Evolutionary conservation across 1,139 yeast species (phyloP).

Genomic region (Hyphopichia wangnamkhiaoensis): DNA sequence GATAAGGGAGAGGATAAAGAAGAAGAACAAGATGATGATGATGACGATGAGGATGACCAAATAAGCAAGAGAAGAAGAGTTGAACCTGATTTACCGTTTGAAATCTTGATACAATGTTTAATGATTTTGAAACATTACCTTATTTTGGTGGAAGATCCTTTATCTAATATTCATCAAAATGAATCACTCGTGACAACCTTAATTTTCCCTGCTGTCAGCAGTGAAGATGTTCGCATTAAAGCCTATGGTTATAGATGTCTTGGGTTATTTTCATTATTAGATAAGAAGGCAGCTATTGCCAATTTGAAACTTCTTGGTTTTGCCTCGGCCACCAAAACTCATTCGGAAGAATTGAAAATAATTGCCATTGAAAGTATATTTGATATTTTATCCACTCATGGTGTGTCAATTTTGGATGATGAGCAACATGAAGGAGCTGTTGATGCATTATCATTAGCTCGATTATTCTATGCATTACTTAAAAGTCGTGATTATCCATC

Average conservation of each 20-base stretch:
- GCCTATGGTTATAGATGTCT: conserved; percentile 73
- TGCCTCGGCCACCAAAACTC: conserved; percentile 56
- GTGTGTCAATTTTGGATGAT: conserved; percentile 63
- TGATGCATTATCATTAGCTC: conserved; percentile 61
- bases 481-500: conserved; percentile 58
- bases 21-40: conserved; percentile 12
- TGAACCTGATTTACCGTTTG: conserved; percentile 46
- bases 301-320: conserved; percentile 64
- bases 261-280: conserved; percentile 78
- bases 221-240: conserved; percentile 57
- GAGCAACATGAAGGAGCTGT: conserved; percentile 53
- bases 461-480: conserved; percentile 67
- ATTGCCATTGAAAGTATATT: conserved; percentile 70
- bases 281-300: conserved; percentile 60
- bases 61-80: conserved; percentile 31
- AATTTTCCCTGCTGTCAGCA: conserved; percentile 79
- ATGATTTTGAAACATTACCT: conserved; percentile 70
- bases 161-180: conserved; percentile 66
- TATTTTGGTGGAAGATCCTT: conserved; percentile 64
- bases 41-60: conserved; percentile 13
- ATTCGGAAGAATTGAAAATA: conserved; percentile 51
- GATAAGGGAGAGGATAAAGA: conserved; percentile 16
- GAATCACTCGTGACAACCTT: conserved; percentile 74
- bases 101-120: conserved; percentile 64
- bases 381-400: conserved; percentile 79